A percentile compares a stretch with the other conserved stretches of the same genome.
phyloP scores from a whole-genome alignment of 108 stramenopile species.

The Cyclostephanos invisitatus region DNA sequence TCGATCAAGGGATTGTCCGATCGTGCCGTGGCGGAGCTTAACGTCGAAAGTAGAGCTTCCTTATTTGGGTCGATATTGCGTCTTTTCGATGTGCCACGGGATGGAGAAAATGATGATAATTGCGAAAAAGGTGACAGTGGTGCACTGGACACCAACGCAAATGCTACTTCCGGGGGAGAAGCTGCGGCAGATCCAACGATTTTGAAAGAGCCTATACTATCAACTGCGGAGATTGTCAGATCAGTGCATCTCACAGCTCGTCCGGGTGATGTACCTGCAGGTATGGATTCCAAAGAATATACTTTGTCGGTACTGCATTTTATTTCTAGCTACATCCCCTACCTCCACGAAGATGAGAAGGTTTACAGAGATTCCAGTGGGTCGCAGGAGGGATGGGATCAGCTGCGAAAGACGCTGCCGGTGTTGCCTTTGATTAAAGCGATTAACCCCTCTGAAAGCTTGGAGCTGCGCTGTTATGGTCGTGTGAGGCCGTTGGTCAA shows the following conservation, averaged over 20 bases:
- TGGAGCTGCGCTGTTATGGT: slow-evolving; percentile 36
- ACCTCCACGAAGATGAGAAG: slow-evolving; percentile 29
- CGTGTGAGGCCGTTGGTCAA: slow-evolving; percentile 33
- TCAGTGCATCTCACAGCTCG: slow-evolving; percentile 57
- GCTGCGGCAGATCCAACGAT: slow-evolving; percentile 11
- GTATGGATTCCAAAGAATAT: slow-evolving; percentile 79
- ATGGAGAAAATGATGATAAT: not conserved
- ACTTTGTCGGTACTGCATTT: slow-evolving; percentile 70
- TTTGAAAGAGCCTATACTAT: slow-evolving; percentile 36
- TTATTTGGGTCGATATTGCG: slow-evolving; percentile 46
- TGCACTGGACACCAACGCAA: not conserved
- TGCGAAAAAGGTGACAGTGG: slow-evolving; percentile 4
- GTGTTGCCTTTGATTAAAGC: slow-evolving; percentile 36
- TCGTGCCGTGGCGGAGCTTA: slow-evolving; percentile 43
- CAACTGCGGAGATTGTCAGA: slow-evolving; percentile 61
- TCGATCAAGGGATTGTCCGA: slow-evolving; percentile 49
- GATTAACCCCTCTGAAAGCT: slow-evolving; percentile 28
- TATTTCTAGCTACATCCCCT: slow-evolving; percentile 40
- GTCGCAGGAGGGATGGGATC: slow-evolving; percentile 40
- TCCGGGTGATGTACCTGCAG: slow-evolving; percentile 67
- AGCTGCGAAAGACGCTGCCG: slow-evolving; percentile 31
- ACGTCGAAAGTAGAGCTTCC: slow-evolving; percentile 35
- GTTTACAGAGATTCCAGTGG: slow-evolving; percentile 1
- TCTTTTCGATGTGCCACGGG: slow-evolving; percentile 31
- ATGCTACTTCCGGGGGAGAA: not conserved